These are phyloP conservation scores for Acanthamoeba healyi DNA, from an alignment of 208 protist genomes.

Conservation along the genomic window DNA sequence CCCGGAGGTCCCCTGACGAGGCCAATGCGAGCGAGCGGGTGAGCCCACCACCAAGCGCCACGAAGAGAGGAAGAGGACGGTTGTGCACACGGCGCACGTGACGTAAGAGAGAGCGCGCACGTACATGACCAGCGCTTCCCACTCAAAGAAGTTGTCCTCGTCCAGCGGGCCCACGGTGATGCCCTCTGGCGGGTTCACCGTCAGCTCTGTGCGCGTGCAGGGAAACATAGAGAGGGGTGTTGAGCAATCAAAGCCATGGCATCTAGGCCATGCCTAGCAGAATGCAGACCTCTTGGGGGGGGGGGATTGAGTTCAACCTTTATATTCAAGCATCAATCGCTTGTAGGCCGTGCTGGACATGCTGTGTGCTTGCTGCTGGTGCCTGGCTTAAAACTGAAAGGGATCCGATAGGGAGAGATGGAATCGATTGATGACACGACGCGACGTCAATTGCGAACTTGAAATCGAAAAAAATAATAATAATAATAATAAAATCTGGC, in stretches of 20 bases:
- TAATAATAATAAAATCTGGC: neutral
- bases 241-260: neutral
- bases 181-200: constrained; percentile 88
- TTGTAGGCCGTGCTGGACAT: constrained; percentile 66
- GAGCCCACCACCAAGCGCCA: neutral
- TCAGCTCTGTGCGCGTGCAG: constrained; percentile 77
- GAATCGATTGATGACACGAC: neutral
- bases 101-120: neutral
- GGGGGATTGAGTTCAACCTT: neutral
- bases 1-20: constrained; percentile 31
- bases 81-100: no score
- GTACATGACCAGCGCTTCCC: constrained; percentile 92
- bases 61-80: neutral
- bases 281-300: neutral
- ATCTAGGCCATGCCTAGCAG: neutral
- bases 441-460: neutral
- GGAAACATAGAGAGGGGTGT: neutral
- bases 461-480: neutral
- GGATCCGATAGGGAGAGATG: neutral
- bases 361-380: neutral
- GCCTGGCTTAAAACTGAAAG: neutral
- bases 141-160: constrained; percentile 91
- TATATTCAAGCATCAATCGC: constrained; percentile 68
- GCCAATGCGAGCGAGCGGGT: neutral
- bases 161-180: constrained; percentile 90